Base-by-base conservation (phyloP, 2,329 filamentous ascomycete genomes). In the Lasiodiplodia theobromae region DNA sequence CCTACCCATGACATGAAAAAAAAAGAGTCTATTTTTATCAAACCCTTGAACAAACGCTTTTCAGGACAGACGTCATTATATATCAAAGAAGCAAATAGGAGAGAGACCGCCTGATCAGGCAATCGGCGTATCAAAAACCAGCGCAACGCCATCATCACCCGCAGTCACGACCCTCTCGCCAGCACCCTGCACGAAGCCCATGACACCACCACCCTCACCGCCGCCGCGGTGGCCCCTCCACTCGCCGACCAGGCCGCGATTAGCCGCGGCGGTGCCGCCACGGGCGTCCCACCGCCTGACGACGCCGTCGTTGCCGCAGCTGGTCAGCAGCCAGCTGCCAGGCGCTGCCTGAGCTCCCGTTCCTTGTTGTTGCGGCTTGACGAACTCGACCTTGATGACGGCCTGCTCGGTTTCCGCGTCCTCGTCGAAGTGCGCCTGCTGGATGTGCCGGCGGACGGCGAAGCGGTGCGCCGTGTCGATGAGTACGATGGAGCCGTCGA, bases 341-440 rank as follows among this genome's bases (percentile, higher is more conserved):
- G 77, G 57, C 44, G 72, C 74, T 69, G 64, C 74, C 5, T 4
- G 75, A 72, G 78, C 77, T 0, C 8, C 57, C 11, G 21, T n/a
- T 0, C 12, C 44, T n/a, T 47, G 44, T 18, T 49, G 23, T 16
- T 34, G 52, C 40, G 72, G 82, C 76, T 84, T 84, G 69, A 97
- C 87, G 75, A 97, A 99, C 70, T 97, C 93, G 4, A 98, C 89
- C 81, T 96, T 95, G 70, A 98, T 95, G 23, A 99, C 93, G 1
- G 93, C 91, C 75, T 91, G 91, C n/a, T 93, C 92, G 12, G 60
- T 62, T 12, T 54, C 68, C 72, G 94, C 92, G 76, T 94, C 77
- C 28, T 80, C 77, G 53, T 80, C 79, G 5, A 94, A 91, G 78
- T 97, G 95, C 1, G 93, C 94, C 62, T 91, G 91, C 63, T 87